A percentile compares a stretch with the other conserved stretches of the same genome.
Conservation (phyloP, 345 rosid species). For the Psidium friedrichsthalianum region DNA sequence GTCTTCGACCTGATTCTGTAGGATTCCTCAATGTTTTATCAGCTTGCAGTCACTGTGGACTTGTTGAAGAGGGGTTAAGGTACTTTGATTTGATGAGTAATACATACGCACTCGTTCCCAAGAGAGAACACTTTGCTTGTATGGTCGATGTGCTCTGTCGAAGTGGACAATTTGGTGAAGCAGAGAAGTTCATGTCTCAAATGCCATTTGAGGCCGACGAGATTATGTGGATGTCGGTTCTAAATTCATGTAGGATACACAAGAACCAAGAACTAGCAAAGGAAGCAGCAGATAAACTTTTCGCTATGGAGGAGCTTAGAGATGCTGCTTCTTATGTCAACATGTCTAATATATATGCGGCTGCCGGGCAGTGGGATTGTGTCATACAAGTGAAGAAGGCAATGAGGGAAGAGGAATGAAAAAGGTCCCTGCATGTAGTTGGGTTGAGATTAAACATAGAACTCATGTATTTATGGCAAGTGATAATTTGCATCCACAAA, state of each 20-base stretch:
- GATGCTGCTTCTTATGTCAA: constrained; percentile 75
- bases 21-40: constrained; percentile 60
- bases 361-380: constrained; percentile 56
- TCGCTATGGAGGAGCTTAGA: constrained; percentile 58
- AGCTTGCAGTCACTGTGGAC: constrained; percentile 81
- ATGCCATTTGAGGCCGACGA: constrained; percentile 81
- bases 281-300: constrained; percentile 60
- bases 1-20: constrained; percentile 61
- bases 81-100: constrained; percentile 49
- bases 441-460: constrained; percentile 68
- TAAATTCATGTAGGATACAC: constrained; percentile 85
- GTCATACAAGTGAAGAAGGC: constrained; percentile 64
- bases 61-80: constrained; percentile 53
- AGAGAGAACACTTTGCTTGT: constrained; percentile 58
- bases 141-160: constrained; percentile 65
- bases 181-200: constrained; percentile 48
- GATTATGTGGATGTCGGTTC: constrained; percentile 75
- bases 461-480: constrained; percentile 56
- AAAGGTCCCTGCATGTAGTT: constrained; percentile 68
- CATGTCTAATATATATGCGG: constrained; percentile 81
- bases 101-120: constrained; percentile 42
- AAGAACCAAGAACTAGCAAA: constrained; percentile 57
- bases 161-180: constrained; percentile 51
- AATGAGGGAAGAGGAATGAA: constrained; percentile 70
- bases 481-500: constrained; percentile 49